Evolutionary conservation across 2,329 filamentous ascomycete species (phyloP).

Genomic region (Alternaria ventricosa): DNA sequence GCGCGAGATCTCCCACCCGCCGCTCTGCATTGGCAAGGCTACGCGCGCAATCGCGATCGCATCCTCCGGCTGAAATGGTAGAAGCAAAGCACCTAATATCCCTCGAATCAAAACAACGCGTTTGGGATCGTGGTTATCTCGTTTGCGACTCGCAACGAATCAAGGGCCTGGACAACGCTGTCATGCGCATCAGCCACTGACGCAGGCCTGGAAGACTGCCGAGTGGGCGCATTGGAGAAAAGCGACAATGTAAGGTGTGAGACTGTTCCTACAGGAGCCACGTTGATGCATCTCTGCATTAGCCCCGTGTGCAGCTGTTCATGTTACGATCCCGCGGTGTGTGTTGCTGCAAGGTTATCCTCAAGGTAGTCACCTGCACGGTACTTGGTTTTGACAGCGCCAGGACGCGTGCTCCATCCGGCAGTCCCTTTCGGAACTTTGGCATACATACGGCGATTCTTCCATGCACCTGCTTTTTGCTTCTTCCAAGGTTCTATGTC

Average conservation of each 20-base stretch:
- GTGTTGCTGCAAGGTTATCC: background rate
- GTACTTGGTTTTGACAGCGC: background rate
- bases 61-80: background rate
- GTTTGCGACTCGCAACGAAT: slow-evolving; percentile 7
- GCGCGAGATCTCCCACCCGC: background rate
- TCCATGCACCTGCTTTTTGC: background rate
- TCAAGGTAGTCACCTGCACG: slow-evolving; percentile 1
- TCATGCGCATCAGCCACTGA: slow-evolving; percentile 21
- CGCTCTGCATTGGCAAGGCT: slow-evolving; percentile 1
- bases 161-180: background rate
- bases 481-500: background rate
- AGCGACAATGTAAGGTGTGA: background rate
- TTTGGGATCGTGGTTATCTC: background rate
- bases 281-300: slow-evolving; percentile 22
- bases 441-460: background rate
- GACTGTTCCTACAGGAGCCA: slow-evolving; percentile 29
- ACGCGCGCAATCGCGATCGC: slow-evolving; percentile 1
- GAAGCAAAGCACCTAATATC: background rate
- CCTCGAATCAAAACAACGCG: slow-evolving; percentile 10
- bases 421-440: background rate
- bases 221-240: slow-evolving; percentile 29
- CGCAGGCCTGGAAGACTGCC: slow-evolving; percentile 38
- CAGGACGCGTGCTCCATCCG: background rate
- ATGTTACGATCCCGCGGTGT: background rate
- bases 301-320: background rate